Evolutionary conservation across 2,329 filamentous ascomycete species (phyloP).

Genomic region (Gnomoniopsis sp.): DNA sequence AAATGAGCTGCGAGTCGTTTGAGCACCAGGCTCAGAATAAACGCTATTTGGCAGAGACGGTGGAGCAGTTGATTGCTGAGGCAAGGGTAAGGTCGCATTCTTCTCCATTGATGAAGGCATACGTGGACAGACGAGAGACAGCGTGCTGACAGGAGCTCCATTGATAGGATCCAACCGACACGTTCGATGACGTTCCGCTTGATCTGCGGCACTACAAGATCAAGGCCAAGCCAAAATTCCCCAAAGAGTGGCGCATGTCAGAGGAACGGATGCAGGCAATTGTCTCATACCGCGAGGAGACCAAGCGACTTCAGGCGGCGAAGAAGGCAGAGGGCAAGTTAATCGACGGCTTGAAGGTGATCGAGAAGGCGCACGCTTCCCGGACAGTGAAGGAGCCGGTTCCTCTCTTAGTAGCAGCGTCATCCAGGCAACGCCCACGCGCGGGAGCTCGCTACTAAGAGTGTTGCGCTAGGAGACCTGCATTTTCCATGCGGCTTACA

Average conservation of each 20-base stretch:
- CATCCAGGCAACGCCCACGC: background rate
- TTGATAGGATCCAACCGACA: conserved; percentile 65
- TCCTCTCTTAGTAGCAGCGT: background rate
- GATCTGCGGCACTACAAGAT: conserved; percentile 81
- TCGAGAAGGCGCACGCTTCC: conserved; percentile 36
- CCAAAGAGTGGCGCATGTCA: conserved; percentile 78
- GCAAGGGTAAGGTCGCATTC: conserved; percentile 55
- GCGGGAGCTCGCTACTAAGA: background rate
- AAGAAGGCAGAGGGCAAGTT: conserved; percentile 51
- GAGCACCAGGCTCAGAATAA: conserved; percentile 94
- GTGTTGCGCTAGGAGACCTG: background rate
- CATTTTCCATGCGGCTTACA: background rate
- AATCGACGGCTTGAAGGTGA: conserved; percentile 53
- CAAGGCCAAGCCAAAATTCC: conserved; percentile 68
- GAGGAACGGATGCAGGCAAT: conserved; percentile 64
- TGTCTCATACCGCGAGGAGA: conserved; percentile 53
- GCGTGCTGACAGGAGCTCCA: background rate
- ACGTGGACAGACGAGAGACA: background rate
- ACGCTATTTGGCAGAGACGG: conserved; percentile 79
- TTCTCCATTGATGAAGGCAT: background rate
- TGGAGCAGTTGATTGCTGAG: conserved; percentile 69
- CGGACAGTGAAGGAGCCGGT: background rate
- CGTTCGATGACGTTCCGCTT: conserved; percentile 83
- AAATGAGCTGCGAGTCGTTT: conserved; percentile 88
- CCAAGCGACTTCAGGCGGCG: conserved; percentile 50